Percentiles rank a stretch among this genome's conserved stretches.
These are phyloP conservation scores for Neolentinus lepideus DNA, from an alignment of 1,284 basidiomycete genomes.

Conservation along the genomic window DNA sequence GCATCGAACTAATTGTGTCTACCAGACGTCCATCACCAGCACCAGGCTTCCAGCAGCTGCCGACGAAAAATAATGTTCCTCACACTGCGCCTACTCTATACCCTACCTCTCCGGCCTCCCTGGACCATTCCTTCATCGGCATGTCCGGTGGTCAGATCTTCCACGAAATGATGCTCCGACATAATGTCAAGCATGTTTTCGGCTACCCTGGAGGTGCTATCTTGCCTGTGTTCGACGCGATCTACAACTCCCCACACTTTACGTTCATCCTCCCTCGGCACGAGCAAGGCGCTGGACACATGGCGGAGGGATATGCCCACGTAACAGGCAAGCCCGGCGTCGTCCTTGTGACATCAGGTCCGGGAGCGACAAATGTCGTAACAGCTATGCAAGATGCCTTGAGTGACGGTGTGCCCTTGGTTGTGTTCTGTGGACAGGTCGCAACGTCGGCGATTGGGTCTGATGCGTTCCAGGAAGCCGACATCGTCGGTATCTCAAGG, in stretches of 20 bases:
- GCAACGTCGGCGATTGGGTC: constrained; percentile 97
- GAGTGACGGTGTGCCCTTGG: constrained; percentile 89
- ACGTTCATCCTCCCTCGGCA: constrained; percentile 95
- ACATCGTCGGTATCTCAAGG: constrained; percentile 92
- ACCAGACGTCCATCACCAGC: constrained; percentile 58
- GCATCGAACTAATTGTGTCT: too few relatives aligned
- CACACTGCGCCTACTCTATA: constrained; percentile 35
- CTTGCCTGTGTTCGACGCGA: constrained; percentile 97
- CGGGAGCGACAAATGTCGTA: constrained; percentile 96
- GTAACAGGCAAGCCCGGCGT: constrained; percentile 98
- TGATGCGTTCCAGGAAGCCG: constrained; percentile 98
- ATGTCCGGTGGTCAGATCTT: constrained; percentile 97
- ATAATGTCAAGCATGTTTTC: constrained; percentile 94
- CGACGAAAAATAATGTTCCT: constrained; percentile 43
- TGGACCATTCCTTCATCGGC: constrained; percentile 84
- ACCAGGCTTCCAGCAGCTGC: constrained; percentile 61
- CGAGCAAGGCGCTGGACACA: constrained; percentile 98
- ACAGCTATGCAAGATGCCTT: constrained; percentile 98
- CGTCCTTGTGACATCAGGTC: constrained; percentile 95
- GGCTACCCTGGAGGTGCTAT: constrained; percentile 98
- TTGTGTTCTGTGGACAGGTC: constrained; percentile 97
- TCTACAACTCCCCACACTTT: constrained; percentile 94
- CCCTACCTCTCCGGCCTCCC: constrained; percentile 37
- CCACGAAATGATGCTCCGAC: constrained; percentile 99
- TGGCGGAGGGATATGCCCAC: constrained; percentile 97